Base-by-base conservation (phyloP, 345 rosid species). In the Rubroshorea leprosula region DNA sequence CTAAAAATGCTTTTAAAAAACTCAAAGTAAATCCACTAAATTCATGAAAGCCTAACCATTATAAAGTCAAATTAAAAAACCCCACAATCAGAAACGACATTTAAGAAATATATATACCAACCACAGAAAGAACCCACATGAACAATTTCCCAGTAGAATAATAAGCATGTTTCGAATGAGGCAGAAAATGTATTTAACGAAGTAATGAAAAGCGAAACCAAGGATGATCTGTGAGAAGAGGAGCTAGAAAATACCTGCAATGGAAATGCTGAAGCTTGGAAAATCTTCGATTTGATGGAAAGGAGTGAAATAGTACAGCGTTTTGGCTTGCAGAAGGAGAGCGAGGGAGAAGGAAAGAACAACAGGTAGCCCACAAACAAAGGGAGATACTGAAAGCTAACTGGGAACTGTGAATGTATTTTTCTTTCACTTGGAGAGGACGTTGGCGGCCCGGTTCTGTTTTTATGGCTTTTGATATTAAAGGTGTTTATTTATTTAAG, bases 191-290 rank as follows among this genome's bases (percentile, higher is more conserved):
- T 20, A 23, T 43, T 29, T 27, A 17, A 41, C 11, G 20, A 24
- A 15, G 26, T 7, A 6, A 6, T 15, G 44, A 15, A 17, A 0
- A 2, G 39, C 27, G 52, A 63, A 45, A 48, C 31, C 19, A 57
- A 55, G 52, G 12, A 27, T 51, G 65, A 71, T 66, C 69, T 14
- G 29, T 29, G 5, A 11, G 51, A 61, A 2, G 41, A 35, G 19
- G 35, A 49, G 41, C 25, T 4, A 46, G 49, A 54, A 0, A 45
- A 39, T 31, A 74, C 78, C 82, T 52, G 17, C 31, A 5, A 63
- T 16, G 54, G 73, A 59, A 73, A 68, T 54, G 70, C 43, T 31
- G 53, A 53, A 62, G 63, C 65, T 63, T 35, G 51, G 17, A 18
- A 44, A 41, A 29, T 18, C 2, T 2, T 49, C 18, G 51, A 54